Conservation (phyloP, 1,284 basidiomycete genomes). For the Puccinia brachypodii region DNA sequence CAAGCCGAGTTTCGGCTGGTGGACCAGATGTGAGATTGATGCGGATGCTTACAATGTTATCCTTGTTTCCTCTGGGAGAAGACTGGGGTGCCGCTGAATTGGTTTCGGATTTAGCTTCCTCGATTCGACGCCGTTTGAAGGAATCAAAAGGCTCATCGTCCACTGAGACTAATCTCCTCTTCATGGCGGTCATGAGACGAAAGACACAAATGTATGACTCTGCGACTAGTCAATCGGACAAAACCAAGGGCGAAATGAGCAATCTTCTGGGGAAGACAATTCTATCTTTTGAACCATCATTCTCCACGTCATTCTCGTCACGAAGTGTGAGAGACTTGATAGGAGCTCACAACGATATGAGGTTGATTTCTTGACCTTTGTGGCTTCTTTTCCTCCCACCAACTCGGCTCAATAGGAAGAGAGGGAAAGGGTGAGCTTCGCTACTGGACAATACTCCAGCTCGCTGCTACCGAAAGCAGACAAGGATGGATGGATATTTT, state of each 20-base stretch:
- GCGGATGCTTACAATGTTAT: neutral
- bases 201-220: too few relatives aligned
- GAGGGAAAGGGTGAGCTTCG: neutral
- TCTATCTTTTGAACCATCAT: neutral
- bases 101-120: neutral
- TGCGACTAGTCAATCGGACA: neutral
- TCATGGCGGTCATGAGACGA: neutral
- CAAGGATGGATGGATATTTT: too few relatives aligned
- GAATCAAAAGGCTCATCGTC: constrained; percentile 18
- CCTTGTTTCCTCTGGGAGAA: neutral
- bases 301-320: neutral
- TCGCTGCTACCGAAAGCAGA: too few relatives aligned
- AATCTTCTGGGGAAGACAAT: neutral
- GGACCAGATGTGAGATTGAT: neutral
- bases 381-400: neutral
- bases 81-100: neutral
- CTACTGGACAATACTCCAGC: too few relatives aligned
- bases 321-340: neutral
- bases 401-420: neutral
- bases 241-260: neutral
- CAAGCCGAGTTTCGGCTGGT: neutral
- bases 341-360: neutral
- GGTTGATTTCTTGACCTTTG: neutral
- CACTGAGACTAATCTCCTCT: constrained; percentile 10
- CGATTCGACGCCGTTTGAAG: constrained; percentile 20